Evolutionary conservation across 495 filamentous ascomycete genomes (phyloP), one percentile per base, ranked within the genome.

Genomic region (Xylaria longipes): DNA sequence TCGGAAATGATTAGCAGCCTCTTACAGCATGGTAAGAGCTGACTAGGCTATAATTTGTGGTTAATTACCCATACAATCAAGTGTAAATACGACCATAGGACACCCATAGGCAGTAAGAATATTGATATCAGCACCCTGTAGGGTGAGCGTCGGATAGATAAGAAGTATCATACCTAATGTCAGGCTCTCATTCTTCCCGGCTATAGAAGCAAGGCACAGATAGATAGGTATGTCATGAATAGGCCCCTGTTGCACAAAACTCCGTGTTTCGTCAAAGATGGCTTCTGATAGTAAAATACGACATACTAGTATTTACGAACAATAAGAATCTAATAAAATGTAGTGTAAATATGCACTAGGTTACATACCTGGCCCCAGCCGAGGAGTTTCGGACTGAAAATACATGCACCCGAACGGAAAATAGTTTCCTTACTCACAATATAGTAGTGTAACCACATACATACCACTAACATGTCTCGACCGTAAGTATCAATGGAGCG

Each of bases 61-160:
- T 52, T 17, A 56, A 56, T 31, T 31, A 56, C 52, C 27, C n/a
- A 20, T 31, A 56, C 52, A 17, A 11, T 56, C 5, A 31, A 56
- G 27, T 56, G 52, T 56, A 29, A 56, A 56, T 56, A 31, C 52
- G 17, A 56, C 52, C 27, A 56, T 29, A 56, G 25, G 7, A 60
- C 39, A 29, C 39, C 25, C 25, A 46, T 48, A 25, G 41, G 43
- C 5, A n/a, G 41, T 11, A 22, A 25, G 29, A 46, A 48, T 6
- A 14, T 2, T 33, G 22, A 64, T 64, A 64, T 46, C 14, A 64
- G 20, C 61, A 64, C 61, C 61, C 61, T 64, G 27, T 43, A 64
- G 61, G 61, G 61, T 64, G 41, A 46, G 25, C 43, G 27, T 41
- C 35, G 35, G 37, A 64, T 64, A 64, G 61, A 48, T 46, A 64